A percentile compares a stretch with the other conserved stretches of the same genome.
Evolutionary conservation across 805 yeast species (phyloP).

Genomic region (Komagataella pseudopastoris): DNA sequence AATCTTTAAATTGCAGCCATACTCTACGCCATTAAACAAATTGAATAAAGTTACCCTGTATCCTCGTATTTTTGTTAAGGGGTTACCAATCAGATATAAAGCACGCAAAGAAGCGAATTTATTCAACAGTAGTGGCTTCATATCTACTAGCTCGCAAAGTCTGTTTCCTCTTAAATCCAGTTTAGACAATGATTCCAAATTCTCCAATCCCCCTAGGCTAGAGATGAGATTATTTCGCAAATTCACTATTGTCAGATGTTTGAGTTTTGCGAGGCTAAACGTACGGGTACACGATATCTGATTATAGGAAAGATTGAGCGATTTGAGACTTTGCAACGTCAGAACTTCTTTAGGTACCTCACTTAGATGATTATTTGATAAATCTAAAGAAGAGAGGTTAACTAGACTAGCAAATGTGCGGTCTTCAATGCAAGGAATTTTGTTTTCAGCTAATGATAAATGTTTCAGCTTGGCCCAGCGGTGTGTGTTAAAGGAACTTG

Average conservation of each 20-base stretch:
- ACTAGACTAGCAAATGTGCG: slow-evolving; percentile 16
- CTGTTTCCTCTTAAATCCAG: slow-evolving; percentile 38
- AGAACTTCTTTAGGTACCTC: slow-evolving; percentile 37
- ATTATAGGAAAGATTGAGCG: slow-evolving; percentile 39
- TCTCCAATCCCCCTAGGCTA: slow-evolving; percentile 30
- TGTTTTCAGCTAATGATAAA: slow-evolving; percentile 25
- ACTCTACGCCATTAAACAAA: slow-evolving; percentile 37
- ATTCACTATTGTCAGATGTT: slow-evolving; percentile 31
- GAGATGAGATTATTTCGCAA: slow-evolving; percentile 33
- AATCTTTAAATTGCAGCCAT: slow-evolving; percentile 31
- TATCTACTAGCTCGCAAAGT: slow-evolving; percentile 20
- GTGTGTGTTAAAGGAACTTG: not conserved
- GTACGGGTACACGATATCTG: slow-evolving; percentile 17
- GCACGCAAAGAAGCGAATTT: slow-evolving; percentile 9
- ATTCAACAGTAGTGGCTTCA: slow-evolving; percentile 26
- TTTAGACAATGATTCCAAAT: slow-evolving; percentile 28
- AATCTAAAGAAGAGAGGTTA: slow-evolving; percentile 29
- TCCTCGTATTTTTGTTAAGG: slow-evolving; percentile 20
- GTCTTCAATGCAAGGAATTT: slow-evolving; percentile 17
- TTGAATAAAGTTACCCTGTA: slow-evolving; percentile 43
- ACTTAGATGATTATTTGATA: slow-evolving; percentile 38
- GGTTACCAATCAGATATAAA: slow-evolving; percentile 24
- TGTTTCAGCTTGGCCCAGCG: slow-evolving; percentile 26
- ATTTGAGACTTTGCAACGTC: slow-evolving; percentile 31
- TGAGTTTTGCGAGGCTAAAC: slow-evolving; percentile 23